Evolutionary conservation across 2,329 filamentous ascomycete genomes (phyloP), one percentile per base, ranked within the genome.

Genomic region (Ascochyta viciae-villosae): DNA sequence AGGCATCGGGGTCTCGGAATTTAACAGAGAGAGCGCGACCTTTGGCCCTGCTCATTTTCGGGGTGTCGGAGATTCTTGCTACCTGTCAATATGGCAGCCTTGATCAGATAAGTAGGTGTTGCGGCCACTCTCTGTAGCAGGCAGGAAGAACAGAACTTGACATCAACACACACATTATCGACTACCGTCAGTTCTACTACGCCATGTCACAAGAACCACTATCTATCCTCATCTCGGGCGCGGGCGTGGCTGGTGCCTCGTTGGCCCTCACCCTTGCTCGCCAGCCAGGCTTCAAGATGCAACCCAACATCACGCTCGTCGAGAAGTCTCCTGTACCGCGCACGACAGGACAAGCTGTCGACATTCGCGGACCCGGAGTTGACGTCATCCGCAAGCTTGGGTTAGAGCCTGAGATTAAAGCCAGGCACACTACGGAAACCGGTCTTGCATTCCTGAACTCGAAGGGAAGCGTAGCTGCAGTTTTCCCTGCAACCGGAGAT

Each of bases 321-420:
- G 80, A 82, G 52, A 76, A 78, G 16, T 75, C 76, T 1, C 58
- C 77, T 0, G 44, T 58, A 15, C 73, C 77, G 13, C 72, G 78
- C 12, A 69, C 67, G 4, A 75, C 76, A 23, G 80, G 80, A 2
- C 78, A 80, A 54, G 74, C 78, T 19, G 67, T 82, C 37, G 80
- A 82, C 57, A 74, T 82, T 3, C 78, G 79, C 26, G 77, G 72
- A 2, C 61, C 73, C 5, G 79, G 75, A 0, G 68, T 81, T 15
- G 67, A 76, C 6, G 69, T 80, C 12, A 76, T 81, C 40, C 63
- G 68, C 22, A 72, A 69, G 33, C 73, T 81, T 60, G 77, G 77
- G 1, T 60, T 81, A 15, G 72, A 78, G 41, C 59, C 64, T 1
- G 65, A 66, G 0, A 70, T 82, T 27, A 73, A 74, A 9, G 62